Conservation (phyloP, 768 basidiomycete genomes). For the Boletus edulis region DNA sequence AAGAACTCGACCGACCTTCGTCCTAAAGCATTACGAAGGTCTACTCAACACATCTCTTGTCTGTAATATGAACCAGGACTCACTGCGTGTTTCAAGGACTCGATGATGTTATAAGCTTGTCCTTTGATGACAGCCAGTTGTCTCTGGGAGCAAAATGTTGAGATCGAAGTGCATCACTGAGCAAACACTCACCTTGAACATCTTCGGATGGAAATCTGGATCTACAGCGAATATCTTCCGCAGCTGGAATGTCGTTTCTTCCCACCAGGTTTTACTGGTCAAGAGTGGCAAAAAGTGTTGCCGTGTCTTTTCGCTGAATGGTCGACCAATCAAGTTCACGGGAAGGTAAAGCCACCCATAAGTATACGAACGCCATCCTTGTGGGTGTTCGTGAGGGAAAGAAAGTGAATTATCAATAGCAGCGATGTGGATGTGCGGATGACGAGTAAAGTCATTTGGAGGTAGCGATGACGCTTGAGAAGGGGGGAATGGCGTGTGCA, state of each 20-base stretch:
- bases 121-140: constrained; percentile 94
- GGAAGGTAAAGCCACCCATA: constrained; percentile 90
- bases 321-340: constrained; percentile 79
- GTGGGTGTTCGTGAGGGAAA: constrained; percentile 89
- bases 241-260: constrained; percentile 77
- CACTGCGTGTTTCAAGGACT: constrained; percentile 75
- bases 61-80: constrained; percentile 28
- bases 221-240: constrained; percentile 77
- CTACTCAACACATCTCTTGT: not conserved
- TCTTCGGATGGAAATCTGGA: constrained; percentile 85
- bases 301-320: constrained; percentile 81
- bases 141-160: constrained; percentile 41
- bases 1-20: constrained; percentile 51
- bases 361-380: constrained; percentile 76
- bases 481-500: constrained; percentile 38
- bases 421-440: constrained; percentile 85
- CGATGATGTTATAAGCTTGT: constrained; percentile 88
- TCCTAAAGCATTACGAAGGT: constrained; percentile 47
- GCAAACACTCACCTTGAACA: constrained; percentile 65
- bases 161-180: not conserved
- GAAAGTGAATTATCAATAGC: constrained; percentile 93
- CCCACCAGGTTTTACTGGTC: constrained; percentile 88
- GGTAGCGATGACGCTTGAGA: constrained; percentile 37
- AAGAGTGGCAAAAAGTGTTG: constrained; percentile 79
- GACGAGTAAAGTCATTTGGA: constrained; percentile 46